Conservation (phyloP, 2,329 filamentous ascomycete genomes). For the Zasmidium angulare region DNA sequence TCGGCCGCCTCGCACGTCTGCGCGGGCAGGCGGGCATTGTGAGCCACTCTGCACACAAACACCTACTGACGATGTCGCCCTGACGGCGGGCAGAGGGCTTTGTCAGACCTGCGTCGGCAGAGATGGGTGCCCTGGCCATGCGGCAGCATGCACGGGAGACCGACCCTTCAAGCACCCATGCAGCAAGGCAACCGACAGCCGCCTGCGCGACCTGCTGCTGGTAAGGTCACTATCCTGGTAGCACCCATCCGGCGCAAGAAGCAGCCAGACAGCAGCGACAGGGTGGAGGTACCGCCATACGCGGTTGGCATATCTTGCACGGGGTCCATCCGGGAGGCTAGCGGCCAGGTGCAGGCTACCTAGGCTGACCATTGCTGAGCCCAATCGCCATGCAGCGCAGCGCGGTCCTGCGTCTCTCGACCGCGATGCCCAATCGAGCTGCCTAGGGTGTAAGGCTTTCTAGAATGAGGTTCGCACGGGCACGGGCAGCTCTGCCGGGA, state of each 20-base stretch:
- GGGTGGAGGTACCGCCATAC: too few species aligned
- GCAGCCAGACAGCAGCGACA: slow-evolving; percentile 12
- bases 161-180: slow-evolving; percentile 17
- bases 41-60: slow-evolving; percentile 25
- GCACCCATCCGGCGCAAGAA: slow-evolving; percentile 12
- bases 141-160: slow-evolving; percentile 20
- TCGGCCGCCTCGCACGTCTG: slow-evolving; percentile 19
- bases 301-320: slow-evolving; percentile 21
- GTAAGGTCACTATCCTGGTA: slow-evolving; percentile 18
- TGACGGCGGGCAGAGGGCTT: slow-evolving; percentile 24
- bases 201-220: slow-evolving; percentile 23
- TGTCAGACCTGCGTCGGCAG: slow-evolving; percentile 19
- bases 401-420: slow-evolving; percentile 9
- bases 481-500: slow-evolving; percentile 15
- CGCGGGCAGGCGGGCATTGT: slow-evolving; percentile 21
- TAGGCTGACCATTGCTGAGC: slow-evolving; percentile 16
- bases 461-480: slow-evolving; percentile 24
- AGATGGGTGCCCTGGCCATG: slow-evolving; percentile 21
- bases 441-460: slow-evolving; percentile 21
- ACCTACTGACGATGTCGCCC: slow-evolving; percentile 17
- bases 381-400: slow-evolving; percentile 10
- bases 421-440: slow-evolving; percentile 10
- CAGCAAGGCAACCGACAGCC: slow-evolving; percentile 18
- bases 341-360: slow-evolving; percentile 20
- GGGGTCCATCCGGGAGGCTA: slow-evolving; percentile 18